These are phyloP conservation scores for Sugiyamaella xylanicola DNA, from an alignment of 1,139 yeast species.

Conservation along the genomic window DNA sequence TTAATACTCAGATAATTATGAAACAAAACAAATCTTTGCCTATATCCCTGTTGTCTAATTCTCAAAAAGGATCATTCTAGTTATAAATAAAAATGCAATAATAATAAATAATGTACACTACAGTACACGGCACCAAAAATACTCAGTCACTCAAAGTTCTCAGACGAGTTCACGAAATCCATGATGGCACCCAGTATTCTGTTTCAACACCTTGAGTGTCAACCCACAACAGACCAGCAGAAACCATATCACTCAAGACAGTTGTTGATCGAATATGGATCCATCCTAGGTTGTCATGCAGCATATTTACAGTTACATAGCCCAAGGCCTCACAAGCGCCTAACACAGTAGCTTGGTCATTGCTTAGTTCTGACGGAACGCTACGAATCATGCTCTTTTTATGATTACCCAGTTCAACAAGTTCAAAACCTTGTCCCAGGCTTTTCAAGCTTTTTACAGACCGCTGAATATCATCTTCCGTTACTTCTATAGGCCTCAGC, in stretches of 20 bases:
- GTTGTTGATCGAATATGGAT: conserved; percentile 59
- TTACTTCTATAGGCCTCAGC: conserved; percentile 41
- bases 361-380: conserved; percentile 55
- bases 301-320: conserved; percentile 61
- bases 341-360: conserved; percentile 68
- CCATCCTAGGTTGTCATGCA: conserved; percentile 78
- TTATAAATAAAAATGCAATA: no score
- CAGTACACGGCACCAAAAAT: no score
- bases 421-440: conserved; percentile 52
- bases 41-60: no score
- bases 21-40: no score
- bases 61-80: no score
- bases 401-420: conserved; percentile 44
- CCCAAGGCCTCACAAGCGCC: conserved; percentile 76
- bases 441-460: conserved; percentile 49
- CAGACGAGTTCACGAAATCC: conserved; percentile 45
- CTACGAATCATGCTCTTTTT: conserved; percentile 48
- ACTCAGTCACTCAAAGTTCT: no score
- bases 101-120: no score
- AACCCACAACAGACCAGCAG: conserved; percentile 81
- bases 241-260: conserved; percentile 75
- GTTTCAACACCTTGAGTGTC: conserved; percentile 63
- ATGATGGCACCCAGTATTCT: conserved; percentile 66
- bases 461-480: conserved; percentile 52
- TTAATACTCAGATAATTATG: no score